phyloP scores from a whole-genome alignment of 2,329 filamentous ascomycete species.

The Furcasterigmium sp. region DNA sequence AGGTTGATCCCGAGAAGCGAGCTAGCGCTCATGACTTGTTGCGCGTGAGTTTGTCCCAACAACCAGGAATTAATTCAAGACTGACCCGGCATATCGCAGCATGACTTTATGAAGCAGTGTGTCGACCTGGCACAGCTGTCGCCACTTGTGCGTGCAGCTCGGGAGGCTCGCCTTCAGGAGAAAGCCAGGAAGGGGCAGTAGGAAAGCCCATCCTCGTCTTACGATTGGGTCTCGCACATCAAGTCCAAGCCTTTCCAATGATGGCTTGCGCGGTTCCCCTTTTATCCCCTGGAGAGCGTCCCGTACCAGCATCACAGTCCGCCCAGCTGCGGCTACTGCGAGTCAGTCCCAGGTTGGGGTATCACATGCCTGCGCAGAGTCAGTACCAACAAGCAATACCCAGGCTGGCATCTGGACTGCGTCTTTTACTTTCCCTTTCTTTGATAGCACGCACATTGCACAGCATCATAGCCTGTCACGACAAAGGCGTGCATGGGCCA shows the following conservation, averaged over 20 bases:
- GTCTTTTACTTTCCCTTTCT: neutral
- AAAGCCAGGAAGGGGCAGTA: conserved; percentile 63
- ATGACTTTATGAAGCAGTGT: conserved; percentile 75
- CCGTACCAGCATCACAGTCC: no score
- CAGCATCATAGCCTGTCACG: neutral
- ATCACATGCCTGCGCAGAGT: no score
- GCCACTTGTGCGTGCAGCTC: conserved; percentile 79
- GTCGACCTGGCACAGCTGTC: conserved; percentile 72
- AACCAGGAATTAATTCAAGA: neutral
- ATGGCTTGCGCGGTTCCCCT: no score
- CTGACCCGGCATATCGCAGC: conserved; percentile 37
- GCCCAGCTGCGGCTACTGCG: no score
- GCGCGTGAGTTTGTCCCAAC: conserved; percentile 58
- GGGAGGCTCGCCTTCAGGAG: conserved; percentile 81
- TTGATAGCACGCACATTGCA: neutral
- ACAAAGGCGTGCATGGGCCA: neutral
- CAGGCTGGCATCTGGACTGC: no score
- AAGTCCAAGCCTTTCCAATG: no score
- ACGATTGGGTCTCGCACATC: no score
- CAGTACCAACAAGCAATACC: no score
- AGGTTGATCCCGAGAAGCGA: conserved; percentile 95
- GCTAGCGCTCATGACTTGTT: conserved; percentile 91
- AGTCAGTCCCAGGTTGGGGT: no score
- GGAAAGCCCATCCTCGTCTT: neutral
- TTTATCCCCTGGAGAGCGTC: no score